Evolutionary conservation across 768 basidiomycete species (phyloP).

Genomic region (Chiua virens): DNA sequence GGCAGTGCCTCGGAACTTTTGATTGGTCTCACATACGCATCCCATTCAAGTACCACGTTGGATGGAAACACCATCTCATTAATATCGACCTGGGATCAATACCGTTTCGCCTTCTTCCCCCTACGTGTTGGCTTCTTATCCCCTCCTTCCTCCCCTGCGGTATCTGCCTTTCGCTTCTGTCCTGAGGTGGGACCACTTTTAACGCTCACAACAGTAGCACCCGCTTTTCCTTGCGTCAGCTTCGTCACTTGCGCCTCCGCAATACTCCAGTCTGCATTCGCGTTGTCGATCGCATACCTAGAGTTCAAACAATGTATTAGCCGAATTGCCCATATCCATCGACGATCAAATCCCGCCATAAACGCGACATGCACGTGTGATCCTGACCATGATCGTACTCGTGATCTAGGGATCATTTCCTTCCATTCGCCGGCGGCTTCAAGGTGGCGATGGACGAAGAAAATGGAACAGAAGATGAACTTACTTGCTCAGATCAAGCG

Average conservation of each 20-base stretch:
- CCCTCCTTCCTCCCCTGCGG: slow-evolving; percentile 32
- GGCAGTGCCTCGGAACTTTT: too few species aligned
- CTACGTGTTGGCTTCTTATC: slow-evolving; percentile 52
- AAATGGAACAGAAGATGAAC: slow-evolving; percentile 28
- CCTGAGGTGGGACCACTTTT: slow-evolving; percentile 44
- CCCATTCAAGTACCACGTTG: too few species aligned
- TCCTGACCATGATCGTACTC: background rate
- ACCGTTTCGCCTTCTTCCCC: slow-evolving; percentile 41
- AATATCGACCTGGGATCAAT: slow-evolving; percentile 5
- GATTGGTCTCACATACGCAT: too few species aligned
- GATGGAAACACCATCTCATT: background rate
- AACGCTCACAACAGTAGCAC: slow-evolving; percentile 76
- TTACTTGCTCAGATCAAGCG: slow-evolving; percentile 86
- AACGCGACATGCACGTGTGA: background rate
- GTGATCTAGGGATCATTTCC: background rate
- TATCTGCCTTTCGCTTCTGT: slow-evolving; percentile 58
- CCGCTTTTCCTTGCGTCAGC: slow-evolving; percentile 42
- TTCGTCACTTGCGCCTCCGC: slow-evolving; percentile 73
- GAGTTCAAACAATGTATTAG: background rate
- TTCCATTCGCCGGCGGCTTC: background rate
- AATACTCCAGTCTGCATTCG: slow-evolving; percentile 66
- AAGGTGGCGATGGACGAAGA: slow-evolving; percentile 4
- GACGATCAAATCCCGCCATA: background rate
- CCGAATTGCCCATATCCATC: background rate
- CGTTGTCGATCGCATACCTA: slow-evolving; percentile 76